Conservation (phyloP, 768 basidiomycete genomes). For the Chlorophyllum brunneum region DNA sequence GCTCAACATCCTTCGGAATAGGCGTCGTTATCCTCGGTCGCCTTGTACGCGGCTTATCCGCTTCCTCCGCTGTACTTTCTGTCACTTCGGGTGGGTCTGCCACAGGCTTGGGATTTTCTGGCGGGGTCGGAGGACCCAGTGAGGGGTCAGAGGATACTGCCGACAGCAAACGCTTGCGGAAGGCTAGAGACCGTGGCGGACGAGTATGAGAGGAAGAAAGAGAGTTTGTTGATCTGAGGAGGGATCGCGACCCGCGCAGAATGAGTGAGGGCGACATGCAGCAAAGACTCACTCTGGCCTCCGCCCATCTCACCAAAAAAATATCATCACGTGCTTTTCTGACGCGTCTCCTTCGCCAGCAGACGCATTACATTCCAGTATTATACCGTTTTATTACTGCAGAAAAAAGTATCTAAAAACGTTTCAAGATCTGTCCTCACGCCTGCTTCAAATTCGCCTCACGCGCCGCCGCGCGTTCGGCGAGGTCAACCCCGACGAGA, state of each 20-base stretch:
- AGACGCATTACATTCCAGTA: constrained; percentile 5
- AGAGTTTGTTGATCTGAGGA: constrained; percentile 10
- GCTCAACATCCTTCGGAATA: constrained; percentile 34
- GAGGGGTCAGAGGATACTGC: constrained; percentile 11
- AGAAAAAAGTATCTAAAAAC: constrained; percentile 10
- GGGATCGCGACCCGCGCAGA: constrained; percentile 14
- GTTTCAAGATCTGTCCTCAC: constrained; percentile 13
- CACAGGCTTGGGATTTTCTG: constrained; percentile 13
- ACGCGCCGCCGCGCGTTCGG: constrained; percentile 71
- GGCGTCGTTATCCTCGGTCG: constrained; percentile 27
- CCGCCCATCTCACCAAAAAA: constrained; percentile 14
- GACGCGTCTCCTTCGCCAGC: neutral
- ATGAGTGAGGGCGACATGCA: constrained; percentile 15
- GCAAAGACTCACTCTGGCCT: constrained; percentile 12
- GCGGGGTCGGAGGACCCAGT: constrained; percentile 12
- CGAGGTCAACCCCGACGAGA: constrained; percentile 88
- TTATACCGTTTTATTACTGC: constrained; percentile 12
- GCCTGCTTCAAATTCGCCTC: constrained; percentile 24
- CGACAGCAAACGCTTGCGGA: constrained; percentile 3
- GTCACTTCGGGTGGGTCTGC: constrained; percentile 18
- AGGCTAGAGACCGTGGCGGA: constrained; percentile 16
- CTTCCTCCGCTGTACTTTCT: constrained; percentile 30
- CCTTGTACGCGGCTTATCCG: constrained; percentile 42
- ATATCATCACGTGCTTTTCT: constrained; percentile 13
- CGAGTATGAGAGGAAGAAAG: constrained; percentile 14